These are phyloP conservation scores for Bruguiera gymnorhiza DNA, from an alignment of 345 rosid species.

Conservation along the genomic window DNA sequence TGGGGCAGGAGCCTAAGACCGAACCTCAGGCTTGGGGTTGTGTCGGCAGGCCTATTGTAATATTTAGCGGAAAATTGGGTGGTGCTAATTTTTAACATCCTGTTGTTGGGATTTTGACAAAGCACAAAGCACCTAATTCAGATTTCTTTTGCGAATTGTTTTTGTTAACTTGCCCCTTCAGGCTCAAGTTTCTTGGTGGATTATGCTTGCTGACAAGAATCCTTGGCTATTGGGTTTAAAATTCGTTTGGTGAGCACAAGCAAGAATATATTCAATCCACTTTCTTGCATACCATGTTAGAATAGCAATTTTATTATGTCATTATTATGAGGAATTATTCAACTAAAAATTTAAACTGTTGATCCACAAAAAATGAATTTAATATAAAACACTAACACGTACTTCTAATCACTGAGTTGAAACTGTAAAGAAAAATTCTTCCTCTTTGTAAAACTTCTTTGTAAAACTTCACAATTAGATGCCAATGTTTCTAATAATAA, in stretches of 20 bases:
- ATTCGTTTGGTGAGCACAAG: background rate
- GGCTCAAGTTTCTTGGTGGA: slow-evolving; percentile 4
- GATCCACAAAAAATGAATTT: too few species aligned
- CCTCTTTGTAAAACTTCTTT: too few species aligned
- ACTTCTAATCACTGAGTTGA: too few species aligned
- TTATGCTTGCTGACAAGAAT: background rate
- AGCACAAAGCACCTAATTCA: slow-evolving; percentile 18
- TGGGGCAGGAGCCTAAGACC: background rate
- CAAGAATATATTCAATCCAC: background rate
- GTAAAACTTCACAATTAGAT: too few species aligned
- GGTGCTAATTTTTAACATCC: slow-evolving; percentile 1
- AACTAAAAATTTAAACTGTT: too few species aligned
- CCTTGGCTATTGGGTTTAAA: background rate
- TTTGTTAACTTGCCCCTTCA: background rate
- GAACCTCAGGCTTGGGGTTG: slow-evolving; percentile 13
- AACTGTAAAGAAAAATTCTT: too few species aligned
- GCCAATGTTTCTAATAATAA: too few species aligned
- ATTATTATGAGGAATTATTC: background rate
- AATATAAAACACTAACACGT: too few species aligned
- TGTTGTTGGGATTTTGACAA: slow-evolving; percentile 3
- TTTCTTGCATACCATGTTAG: background rate
- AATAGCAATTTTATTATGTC: background rate
- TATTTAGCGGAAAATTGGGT: slow-evolving; percentile 4
- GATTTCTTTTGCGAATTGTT: slow-evolving; percentile 2
- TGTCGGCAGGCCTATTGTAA: slow-evolving; percentile 19